Base-by-base conservation (phyloP, 179 eudicot genomes). In the Patellifolia procumbens region DNA sequence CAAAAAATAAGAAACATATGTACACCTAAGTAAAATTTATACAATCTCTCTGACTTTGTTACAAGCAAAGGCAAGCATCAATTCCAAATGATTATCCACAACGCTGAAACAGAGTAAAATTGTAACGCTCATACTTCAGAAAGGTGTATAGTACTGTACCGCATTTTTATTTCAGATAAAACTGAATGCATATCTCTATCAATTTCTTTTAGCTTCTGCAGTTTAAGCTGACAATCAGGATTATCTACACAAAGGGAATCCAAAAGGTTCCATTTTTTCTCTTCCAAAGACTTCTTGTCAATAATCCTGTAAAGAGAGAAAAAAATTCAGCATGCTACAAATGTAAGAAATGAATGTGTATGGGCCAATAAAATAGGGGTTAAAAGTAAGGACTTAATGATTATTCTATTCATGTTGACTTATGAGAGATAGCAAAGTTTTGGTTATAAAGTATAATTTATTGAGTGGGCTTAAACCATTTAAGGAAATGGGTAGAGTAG, bases 141-240 rank as follows among this genome's bases (percentile, higher is more conserved):
- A 20, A 6, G 58, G n/a, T 11, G n/a, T 28, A 61, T 49, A n/a
- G 61, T 34, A 37, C 42, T 7, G 28, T 85, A 91, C 96, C 96
- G 84, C 68, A 29, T 79, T 73, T 80, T 81, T 45, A 70, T 81
- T 84, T 89, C 90, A 39, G 88, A 86, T 37, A 81, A 70, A 62
- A 86, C 77, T 52, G 85, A 66, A 63, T 83, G 82, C 51, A 76
- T 82, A 79, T 86, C 89, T 71, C 70, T 39, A 67, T 87, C 88
- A 75, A 86, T 80, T 48, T 80, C 84, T 81, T 91, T 81, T 58
- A 80, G 75, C 64, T 68, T 80, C 76, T 74, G 61, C 75, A 82
- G 83, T 82, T 87, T 90, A 65, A 58, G 83, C 52, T 78, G 68
- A 46, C 79, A 79, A 58, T 76, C 81, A 20, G 87, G 86, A 29